These are phyloP conservation scores for Drechslera avenae DNA, from an alignment of 2,329 filamentous ascomycete species.

Conservation along the genomic window DNA sequence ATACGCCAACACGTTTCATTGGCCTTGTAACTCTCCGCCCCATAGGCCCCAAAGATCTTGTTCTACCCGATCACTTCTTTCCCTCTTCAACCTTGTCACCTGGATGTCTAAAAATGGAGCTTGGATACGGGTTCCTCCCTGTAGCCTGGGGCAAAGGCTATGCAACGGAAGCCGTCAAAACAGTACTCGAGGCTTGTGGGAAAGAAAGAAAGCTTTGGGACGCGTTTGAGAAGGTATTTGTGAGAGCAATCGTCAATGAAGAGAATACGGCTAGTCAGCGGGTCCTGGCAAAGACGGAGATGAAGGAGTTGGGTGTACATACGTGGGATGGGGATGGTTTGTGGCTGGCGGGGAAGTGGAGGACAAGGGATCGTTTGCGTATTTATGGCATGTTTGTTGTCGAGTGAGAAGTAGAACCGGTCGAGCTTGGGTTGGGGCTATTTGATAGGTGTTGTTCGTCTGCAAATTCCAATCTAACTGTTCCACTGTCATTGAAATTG, in stretches of 20 bases:
- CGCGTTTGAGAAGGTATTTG: constrained; percentile 34
- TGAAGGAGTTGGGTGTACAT: constrained; percentile 34
- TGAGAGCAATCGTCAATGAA: constrained; percentile 40
- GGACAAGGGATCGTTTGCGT: constrained; percentile 25
- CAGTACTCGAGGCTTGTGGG: constrained; percentile 30
- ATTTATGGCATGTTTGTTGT: constrained; percentile 32
- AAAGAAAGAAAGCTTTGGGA: constrained; percentile 26
- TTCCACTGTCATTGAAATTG: no score
- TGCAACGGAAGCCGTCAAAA: constrained; percentile 28
- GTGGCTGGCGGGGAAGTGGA: constrained; percentile 33
- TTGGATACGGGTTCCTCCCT: constrained; percentile 32
- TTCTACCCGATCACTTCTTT: constrained; percentile 18
- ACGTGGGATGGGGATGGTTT: constrained; percentile 31
- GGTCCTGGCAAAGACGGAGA: constrained; percentile 41
- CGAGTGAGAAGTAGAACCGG: not conserved
- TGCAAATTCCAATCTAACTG: no score
- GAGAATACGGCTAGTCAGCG: constrained; percentile 36
- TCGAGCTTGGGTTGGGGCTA: no score
- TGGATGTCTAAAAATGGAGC: constrained; percentile 28
- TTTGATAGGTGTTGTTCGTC: not conserved
- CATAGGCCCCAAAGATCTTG: constrained; percentile 18
- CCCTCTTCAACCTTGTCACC: constrained; percentile 9
- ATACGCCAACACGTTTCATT: constrained; percentile 20
- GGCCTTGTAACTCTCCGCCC: constrained; percentile 31
- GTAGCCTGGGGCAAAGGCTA: constrained; percentile 29